These are phyloP conservation scores for Apium graveolens DNA, from an alignment of 129 eudicot species.

Conservation along the genomic window DNA sequence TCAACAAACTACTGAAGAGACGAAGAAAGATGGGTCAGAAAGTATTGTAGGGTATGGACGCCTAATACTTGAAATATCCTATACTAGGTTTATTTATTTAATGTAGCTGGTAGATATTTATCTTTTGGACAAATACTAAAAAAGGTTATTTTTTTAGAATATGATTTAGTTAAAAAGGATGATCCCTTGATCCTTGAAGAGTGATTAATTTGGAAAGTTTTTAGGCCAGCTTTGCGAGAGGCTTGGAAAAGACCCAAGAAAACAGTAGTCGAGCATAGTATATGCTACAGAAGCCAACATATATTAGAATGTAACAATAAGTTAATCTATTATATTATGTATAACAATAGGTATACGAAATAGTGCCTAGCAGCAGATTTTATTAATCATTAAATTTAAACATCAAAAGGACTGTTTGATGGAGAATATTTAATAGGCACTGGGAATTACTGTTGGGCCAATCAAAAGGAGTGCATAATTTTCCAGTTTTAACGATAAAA, in stretches of 20 bases:
- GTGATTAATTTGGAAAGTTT: too few species aligned
- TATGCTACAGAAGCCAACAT: neutral
- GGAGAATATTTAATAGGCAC: neutral
- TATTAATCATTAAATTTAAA: too few species aligned
- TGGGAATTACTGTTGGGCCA: neutral
- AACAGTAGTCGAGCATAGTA: neutral
- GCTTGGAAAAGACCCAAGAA: neutral
- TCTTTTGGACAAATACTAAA: too few species aligned
- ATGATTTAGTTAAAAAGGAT: neutral
- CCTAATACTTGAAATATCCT: neutral
- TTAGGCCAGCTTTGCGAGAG: neutral
- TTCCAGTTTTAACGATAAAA: neutral
- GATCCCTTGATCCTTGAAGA: neutral
- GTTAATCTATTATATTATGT: neutral
- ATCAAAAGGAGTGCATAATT: neutral
- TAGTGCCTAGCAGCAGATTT: too few species aligned
- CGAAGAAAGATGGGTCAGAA: too few species aligned
- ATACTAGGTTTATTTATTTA: too few species aligned
- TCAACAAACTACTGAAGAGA: neutral
- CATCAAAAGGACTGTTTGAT: too few species aligned
- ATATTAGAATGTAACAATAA: neutral
- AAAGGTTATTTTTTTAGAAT: neutral
- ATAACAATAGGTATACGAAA: neutral
- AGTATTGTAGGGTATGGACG: neutral
- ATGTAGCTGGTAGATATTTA: neutral